Evolutionary conservation across 1,139 yeast species (phyloP).

Genomic region (Barnettozyma hawaiiensis): DNA sequence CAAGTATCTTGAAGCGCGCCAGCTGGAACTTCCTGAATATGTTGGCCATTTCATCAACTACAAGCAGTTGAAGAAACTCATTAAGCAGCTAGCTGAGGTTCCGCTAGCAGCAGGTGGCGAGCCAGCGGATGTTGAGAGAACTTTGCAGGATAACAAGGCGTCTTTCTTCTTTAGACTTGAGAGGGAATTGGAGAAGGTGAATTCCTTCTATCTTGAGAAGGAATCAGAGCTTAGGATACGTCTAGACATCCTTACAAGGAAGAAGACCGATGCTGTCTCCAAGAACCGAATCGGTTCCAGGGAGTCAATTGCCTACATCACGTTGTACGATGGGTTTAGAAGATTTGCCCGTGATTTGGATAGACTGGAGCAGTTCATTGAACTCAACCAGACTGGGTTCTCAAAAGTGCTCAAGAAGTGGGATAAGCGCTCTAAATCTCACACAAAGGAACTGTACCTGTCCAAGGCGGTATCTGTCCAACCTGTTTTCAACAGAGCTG

Average conservation of each 20-base stretch:
- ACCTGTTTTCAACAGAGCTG: conserved; percentile 90
- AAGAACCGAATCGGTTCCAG: conserved; percentile 43
- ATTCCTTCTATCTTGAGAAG: conserved; percentile 80
- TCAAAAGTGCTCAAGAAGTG: conserved; percentile 93
- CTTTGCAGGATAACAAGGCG: conserved; percentile 85
- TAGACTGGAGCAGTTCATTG: conserved; percentile 86
- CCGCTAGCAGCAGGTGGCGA: conserved; percentile 11
- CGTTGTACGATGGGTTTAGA: conserved; percentile 81
- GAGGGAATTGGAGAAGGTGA: conserved; percentile 91
- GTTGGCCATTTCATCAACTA: conserved; percentile 91
- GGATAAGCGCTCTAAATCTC: conserved; percentile 95
- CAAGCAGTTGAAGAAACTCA: conserved; percentile 77
- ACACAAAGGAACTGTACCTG: conserved; percentile 85
- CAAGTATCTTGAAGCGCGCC: conserved; percentile 88
- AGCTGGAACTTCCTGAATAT: conserved; percentile 91
- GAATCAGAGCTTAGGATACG: conserved; percentile 81
- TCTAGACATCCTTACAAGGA: conserved; percentile 67
- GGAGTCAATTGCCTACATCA: conserved; percentile 53
- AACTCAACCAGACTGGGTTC: conserved; percentile 91
- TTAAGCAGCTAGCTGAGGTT: conserved; percentile 55
- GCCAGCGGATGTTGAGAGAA: conserved; percentile 31
- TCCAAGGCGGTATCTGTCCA: conserved; percentile 93
- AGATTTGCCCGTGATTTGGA: conserved; percentile 85
- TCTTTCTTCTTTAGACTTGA: conserved; percentile 89
- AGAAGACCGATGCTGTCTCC: conserved; percentile 53